Conservation (phyloP, 2,329 filamentous ascomycete species). For the Pseudogymnoascus sp. region DNA sequence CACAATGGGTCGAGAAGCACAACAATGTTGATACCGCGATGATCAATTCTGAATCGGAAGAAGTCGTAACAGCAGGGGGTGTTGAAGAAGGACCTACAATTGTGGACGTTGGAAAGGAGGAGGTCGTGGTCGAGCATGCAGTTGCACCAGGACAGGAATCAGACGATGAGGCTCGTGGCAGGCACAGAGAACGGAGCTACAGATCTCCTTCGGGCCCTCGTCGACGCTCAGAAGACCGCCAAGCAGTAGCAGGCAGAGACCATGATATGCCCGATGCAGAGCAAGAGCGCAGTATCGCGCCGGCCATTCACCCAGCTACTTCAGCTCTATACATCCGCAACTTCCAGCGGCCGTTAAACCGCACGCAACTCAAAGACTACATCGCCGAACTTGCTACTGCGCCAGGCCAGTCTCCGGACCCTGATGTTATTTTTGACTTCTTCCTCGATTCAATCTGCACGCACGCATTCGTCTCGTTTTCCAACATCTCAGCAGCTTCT, state of each 20-base stretch:
- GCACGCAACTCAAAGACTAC: slow-evolving; percentile 58
- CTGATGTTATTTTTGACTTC: slow-evolving; percentile 57
- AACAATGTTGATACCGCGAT: slow-evolving; percentile 18
- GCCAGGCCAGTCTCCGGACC: slow-evolving; percentile 41
- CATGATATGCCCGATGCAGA: slow-evolving; percentile 17
- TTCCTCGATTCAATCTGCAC: slow-evolving; percentile 81
- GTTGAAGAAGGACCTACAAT: slow-evolving; percentile 13
- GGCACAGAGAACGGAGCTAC: not conserved
- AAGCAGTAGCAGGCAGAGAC: not conserved
- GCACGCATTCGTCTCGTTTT: slow-evolving; percentile 76
- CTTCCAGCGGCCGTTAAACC: slow-evolving; percentile 78
- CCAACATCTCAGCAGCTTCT: slow-evolving; percentile 61
- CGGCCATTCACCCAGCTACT: slow-evolving; percentile 65
- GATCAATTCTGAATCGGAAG: slow-evolving; percentile 12
- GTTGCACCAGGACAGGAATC: not conserved
- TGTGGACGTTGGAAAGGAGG: slow-evolving; percentile 18
- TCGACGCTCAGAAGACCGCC: slow-evolving; percentile 14
- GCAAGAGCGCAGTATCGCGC: slow-evolving; percentile 33
- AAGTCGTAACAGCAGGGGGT: slow-evolving; percentile 1
- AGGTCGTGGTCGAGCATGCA: slow-evolving; percentile 14
- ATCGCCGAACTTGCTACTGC: slow-evolving; percentile 62
- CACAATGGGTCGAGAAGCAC: slow-evolving; percentile 23
- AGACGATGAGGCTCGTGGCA: not conserved
- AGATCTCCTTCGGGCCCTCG: not conserved
- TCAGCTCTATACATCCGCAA: slow-evolving; percentile 80